These are phyloP conservation scores for Aspergillus ochraceoroseus DNA, from an alignment of 2,329 filamentous ascomycete genomes.

Conservation along the genomic window DNA sequence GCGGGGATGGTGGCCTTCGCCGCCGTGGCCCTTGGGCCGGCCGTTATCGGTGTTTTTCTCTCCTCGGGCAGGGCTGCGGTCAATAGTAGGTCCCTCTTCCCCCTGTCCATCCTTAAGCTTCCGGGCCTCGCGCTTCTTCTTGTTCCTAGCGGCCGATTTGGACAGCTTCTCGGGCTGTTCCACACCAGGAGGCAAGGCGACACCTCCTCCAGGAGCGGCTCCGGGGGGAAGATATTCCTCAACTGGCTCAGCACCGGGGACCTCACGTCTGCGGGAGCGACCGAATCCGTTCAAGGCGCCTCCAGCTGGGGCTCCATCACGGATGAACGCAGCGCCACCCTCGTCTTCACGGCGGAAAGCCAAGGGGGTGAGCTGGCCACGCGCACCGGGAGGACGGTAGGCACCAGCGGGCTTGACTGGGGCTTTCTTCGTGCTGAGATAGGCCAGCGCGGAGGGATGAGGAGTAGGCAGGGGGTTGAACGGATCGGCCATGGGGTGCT, in stretches of 20 bases:
- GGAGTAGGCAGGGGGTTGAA: constrained; percentile 69
- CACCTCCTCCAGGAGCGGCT: constrained; percentile 62
- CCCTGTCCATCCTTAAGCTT: constrained; percentile 80
- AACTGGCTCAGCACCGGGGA: constrained; percentile 78
- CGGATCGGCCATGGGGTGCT: constrained; percentile 63
- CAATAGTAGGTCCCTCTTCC: constrained; percentile 49
- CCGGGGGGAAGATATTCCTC: constrained; percentile 62
- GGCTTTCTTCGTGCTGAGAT: constrained; percentile 81
- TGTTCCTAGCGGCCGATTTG: constrained; percentile 88
- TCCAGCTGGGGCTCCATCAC: constrained; percentile 65
- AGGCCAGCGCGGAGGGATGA: constrained; percentile 76
- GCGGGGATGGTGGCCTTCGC: constrained; percentile 23
- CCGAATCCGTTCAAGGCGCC: constrained; percentile 72
- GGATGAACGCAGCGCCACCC: constrained; percentile 80
- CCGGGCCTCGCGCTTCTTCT: constrained; percentile 95
- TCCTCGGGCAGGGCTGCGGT: constrained; percentile 60
- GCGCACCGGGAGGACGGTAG: constrained; percentile 89
- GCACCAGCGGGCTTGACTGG: constrained; percentile 96
- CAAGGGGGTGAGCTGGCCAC: constrained; percentile 79
- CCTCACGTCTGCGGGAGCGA: constrained; percentile 64
- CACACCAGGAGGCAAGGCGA: constrained; percentile 61
- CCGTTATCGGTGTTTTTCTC: constrained; percentile 53
- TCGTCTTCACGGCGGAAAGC: constrained; percentile 98
- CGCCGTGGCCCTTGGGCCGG: constrained; percentile 46
- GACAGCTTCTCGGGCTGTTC: constrained; percentile 63